Percentiles rank a stretch among this genome's conserved stretches.
phyloP scores from a whole-genome alignment of 106 monocot species.

The Dioscorea alata region DNA sequence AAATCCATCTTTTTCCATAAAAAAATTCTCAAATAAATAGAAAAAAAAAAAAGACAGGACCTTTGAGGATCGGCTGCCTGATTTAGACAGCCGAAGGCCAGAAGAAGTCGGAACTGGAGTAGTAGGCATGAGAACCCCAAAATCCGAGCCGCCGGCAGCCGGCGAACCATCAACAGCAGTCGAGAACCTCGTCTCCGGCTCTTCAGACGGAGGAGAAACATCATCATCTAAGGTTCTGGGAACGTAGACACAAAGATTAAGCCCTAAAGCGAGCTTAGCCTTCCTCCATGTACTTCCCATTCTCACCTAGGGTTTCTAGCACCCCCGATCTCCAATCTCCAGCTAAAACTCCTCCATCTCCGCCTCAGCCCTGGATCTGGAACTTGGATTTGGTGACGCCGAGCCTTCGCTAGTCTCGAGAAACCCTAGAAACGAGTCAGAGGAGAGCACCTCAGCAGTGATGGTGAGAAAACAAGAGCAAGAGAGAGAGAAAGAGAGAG shows the following conservation, averaged over 20 bases:
- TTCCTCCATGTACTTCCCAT: slow-evolving; percentile 75
- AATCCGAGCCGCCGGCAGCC: slow-evolving; percentile 12
- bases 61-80: slow-evolving; percentile 67
- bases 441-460: neutral
- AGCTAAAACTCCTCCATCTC: neutral
- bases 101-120: slow-evolving; percentile 45
- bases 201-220: slow-evolving; percentile 10
- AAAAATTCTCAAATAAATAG: neutral
- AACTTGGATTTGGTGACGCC: neutral
- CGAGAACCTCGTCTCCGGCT: slow-evolving; percentile 9
- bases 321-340: neutral
- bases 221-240: slow-evolving; percentile 44
- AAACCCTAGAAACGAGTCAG: neutral
- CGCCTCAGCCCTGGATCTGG: neutral
- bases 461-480: no score
- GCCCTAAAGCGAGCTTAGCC: slow-evolving; percentile 56
- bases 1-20: neutral
- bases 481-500: no score
- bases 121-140: slow-evolving; percentile 15
- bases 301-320: neutral
- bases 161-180: slow-evolving; percentile 8
- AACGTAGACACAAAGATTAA: slow-evolving; percentile 56
- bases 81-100: slow-evolving; percentile 48
- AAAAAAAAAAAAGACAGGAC: slow-evolving; percentile 15
- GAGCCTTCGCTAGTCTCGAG: neutral